Percentiles rank a stretch among this genome's conserved stretches.
These are phyloP conservation scores for Gonium pectorale DNA, from an alignment of 139 green algal species.

Conservation along the genomic window DNA sequence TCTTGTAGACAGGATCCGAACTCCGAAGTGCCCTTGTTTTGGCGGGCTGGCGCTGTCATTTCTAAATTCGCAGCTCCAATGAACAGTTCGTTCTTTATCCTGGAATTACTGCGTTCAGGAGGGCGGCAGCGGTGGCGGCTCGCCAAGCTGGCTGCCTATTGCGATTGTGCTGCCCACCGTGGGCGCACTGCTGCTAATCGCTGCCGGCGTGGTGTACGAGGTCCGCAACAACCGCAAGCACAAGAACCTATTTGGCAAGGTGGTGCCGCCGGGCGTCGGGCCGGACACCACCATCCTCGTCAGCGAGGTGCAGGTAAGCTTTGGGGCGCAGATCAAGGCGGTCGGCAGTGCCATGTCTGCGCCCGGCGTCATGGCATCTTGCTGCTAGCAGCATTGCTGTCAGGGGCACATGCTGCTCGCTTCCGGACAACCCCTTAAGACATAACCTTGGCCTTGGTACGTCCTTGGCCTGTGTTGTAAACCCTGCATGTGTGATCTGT, in stretches of 20 bases:
- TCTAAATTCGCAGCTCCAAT: too few relatives aligned
- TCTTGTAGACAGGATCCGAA: too few relatives aligned
- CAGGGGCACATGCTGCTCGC: background rate
- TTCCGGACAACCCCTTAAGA: too few relatives aligned
- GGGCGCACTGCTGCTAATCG: slow-evolving; percentile 51
- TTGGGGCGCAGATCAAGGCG: too few relatives aligned
- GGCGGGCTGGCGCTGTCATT: too few relatives aligned
- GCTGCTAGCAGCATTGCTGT: too few relatives aligned
- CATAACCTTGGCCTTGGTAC: too few relatives aligned
- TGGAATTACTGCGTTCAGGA: too few relatives aligned
- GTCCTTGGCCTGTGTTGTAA: background rate
- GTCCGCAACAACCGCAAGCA: slow-evolving; percentile 57
- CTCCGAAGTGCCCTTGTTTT: too few relatives aligned
- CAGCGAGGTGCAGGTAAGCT: slow-evolving; percentile 48
- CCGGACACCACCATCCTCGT: slow-evolving; percentile 50
- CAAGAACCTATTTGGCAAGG: slow-evolving; percentile 55
- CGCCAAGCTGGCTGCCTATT: slow-evolving; percentile 50
- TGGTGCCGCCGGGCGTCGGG: slow-evolving; percentile 43
- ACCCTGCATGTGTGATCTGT: background rate
- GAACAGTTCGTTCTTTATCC: too few relatives aligned
- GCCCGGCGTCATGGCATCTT: too few relatives aligned
- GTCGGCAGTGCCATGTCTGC: too few relatives aligned
- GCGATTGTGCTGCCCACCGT: slow-evolving; percentile 53
- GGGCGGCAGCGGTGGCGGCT: background rate
- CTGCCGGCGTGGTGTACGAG: slow-evolving; percentile 44